A percentile compares a stretch with the other conserved stretches of the same genome.
Evolutionary conservation across 805 yeast genomes (phyloP).

Genomic region (Lipomyces yamanashiensis): DNA sequence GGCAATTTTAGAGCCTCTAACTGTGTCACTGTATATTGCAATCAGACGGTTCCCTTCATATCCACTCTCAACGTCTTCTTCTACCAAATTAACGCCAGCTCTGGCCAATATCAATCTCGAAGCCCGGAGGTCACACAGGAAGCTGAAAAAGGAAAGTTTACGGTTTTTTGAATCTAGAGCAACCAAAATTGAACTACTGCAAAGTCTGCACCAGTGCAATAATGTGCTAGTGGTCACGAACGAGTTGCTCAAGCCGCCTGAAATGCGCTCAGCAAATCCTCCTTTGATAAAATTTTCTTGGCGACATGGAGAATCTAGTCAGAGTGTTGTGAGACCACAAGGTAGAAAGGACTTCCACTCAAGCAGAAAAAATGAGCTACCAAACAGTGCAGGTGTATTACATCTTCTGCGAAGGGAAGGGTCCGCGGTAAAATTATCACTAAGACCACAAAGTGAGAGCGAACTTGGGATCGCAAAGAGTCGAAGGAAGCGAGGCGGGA

Average conservation of each 20-base stretch:
- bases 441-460: background rate
- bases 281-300: conserved; percentile 34
- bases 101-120: conserved; percentile 16
- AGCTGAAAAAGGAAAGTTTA: background rate
- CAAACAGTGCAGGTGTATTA: too few relatives aligned
- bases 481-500: background rate
- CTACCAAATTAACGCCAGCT: conserved; percentile 33
- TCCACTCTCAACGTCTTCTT: conserved; percentile 32
- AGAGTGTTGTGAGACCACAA: too few relatives aligned
- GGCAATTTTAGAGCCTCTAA: conserved; percentile 29
- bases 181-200: background rate
- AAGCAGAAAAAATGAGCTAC: background rate
- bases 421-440: background rate
- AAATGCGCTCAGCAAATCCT: conserved; percentile 21
- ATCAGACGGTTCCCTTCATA: conserved; percentile 23
- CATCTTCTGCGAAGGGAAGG: background rate
- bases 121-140: conserved; percentile 23
- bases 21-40: conserved; percentile 26
- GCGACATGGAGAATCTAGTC: background rate
- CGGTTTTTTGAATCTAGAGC: background rate
- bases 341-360: too few relatives aligned
- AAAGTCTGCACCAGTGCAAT: conserved; percentile 19
- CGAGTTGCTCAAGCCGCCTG: conserved; percentile 28
- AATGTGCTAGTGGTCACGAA: conserved; percentile 23
- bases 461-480: background rate